A percentile compares a stretch with the other conserved stretches of the same genome.
These are phyloP conservation scores for Histomonas meleagridis DNA, from an alignment of 208 protist species.

Conservation along the genomic window DNA sequence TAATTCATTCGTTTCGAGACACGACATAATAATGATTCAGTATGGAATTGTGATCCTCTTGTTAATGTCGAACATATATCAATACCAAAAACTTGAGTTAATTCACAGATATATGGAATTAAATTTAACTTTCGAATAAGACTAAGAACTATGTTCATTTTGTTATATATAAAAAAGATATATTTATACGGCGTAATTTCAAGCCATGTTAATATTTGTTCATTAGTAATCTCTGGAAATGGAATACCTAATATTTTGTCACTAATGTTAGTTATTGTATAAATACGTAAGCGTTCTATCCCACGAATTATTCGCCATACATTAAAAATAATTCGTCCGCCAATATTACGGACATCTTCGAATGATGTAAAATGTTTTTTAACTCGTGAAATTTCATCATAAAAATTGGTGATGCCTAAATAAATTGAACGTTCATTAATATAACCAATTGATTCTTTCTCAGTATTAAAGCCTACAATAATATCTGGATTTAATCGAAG, in stretches of 20 bases:
- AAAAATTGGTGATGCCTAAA: not conserved
- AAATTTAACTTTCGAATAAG: not conserved
- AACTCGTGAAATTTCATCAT: not conserved
- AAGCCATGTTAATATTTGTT: not conserved
- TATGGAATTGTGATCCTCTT: not conserved
- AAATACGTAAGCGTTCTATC: not conserved
- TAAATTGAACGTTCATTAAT: not conserved
- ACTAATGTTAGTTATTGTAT: not conserved
- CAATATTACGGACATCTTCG: not conserved
- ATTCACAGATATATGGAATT: not conserved
- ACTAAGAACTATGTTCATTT: not conserved
- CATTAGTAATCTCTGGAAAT: not conserved
- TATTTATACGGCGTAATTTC: not conserved
- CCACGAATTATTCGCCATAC: not conserved
- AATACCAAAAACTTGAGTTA: not conserved
- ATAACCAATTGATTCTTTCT: not conserved
- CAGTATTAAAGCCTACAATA: not conserved
- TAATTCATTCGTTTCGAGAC: not conserved
- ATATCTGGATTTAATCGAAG: constrained; percentile 3
- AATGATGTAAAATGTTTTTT: not conserved
- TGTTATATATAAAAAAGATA: not conserved
- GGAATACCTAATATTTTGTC: not conserved
- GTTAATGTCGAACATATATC: not conserved
- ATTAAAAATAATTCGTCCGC: not conserved
- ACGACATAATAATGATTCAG: not conserved